These are phyloP conservation scores for Neoascochyta sp. DNA, from an alignment of 2,329 filamentous ascomycete genomes.

Conservation along the genomic window DNA sequence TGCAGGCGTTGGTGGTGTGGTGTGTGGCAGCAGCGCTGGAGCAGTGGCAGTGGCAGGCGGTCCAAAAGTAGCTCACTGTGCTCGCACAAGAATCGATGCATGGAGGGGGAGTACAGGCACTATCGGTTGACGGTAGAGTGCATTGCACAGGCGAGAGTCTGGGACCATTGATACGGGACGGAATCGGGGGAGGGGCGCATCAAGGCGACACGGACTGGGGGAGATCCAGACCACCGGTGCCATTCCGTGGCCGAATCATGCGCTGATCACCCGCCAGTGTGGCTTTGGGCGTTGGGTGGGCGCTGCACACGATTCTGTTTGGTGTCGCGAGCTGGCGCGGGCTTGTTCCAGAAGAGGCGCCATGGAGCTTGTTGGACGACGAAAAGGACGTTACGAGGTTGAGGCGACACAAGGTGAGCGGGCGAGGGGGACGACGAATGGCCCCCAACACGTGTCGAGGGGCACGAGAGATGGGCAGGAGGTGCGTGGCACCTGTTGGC, in stretches of 20 bases:
- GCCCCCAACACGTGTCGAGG: too few relatives aligned
- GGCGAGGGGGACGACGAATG: too few relatives aligned
- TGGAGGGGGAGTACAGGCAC: constrained; percentile 19
- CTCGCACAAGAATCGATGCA: constrained; percentile 9
- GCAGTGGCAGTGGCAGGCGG: constrained; percentile 4
- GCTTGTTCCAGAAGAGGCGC: constrained; percentile 27
- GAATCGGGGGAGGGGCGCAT: constrained; percentile 10
- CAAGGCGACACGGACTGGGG: constrained; percentile 10
- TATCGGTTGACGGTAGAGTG: constrained; percentile 22
- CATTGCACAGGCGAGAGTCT: constrained; percentile 12
- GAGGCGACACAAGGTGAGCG: too few relatives aligned
- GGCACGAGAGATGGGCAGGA: too few relatives aligned
- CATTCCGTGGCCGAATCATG: constrained; percentile 15
- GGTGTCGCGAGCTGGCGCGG: constrained; percentile 15
- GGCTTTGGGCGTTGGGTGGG: constrained; percentile 29
- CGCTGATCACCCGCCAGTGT: constrained; percentile 37
- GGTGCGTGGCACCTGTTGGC: constrained; percentile 8
- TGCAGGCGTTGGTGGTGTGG: too few relatives aligned
- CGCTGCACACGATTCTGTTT: constrained; percentile 11
- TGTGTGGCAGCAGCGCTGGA: constrained; percentile 1
- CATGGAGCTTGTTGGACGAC: constrained; percentile 2
- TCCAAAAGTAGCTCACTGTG: too few relatives aligned
- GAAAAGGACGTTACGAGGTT: too few relatives aligned
- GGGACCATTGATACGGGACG: constrained; percentile 18
- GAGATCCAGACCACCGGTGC: constrained; percentile 30